Base-by-base conservation (phyloP, 2,329 filamentous ascomycete genomes). In the Corynespora cassiicola region DNA sequence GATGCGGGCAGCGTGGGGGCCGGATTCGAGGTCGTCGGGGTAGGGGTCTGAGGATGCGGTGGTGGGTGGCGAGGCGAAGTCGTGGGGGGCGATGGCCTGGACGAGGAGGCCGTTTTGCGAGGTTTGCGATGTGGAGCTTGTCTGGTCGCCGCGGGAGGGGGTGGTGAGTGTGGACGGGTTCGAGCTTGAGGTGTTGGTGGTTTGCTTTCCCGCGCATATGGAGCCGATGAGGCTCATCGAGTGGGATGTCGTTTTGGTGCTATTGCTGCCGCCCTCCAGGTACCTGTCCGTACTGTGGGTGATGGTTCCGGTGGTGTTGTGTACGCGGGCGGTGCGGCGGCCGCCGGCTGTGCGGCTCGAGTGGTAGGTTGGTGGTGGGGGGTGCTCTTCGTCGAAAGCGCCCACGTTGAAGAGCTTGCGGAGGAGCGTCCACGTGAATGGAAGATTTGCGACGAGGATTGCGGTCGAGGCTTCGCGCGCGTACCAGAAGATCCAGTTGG, bases 401-500 rank as follows among this genome's bases (percentile, higher is more conserved):
- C 56, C 55, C 2, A 69, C 41, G 20, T 66, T 60, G 63, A 79
- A 79, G 14, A 77, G 51, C 34, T 76, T 72, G 11, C 75, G 67
- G 6, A 79, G 54, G 2, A 79, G 66, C 1, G 75, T 75, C 76
- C 76, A 79, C 9, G 76, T 70, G 26, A 75, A 73, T 0, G 75
- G 75, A 1, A 79, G 56, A 40, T 78, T 76, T 36, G 73, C 73
- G 14, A 75, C 71, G 6, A 74, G 37, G 26, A 82, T 70, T 11
- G 78, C 76, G 0, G 79, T 79, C 12, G 74, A 75, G 10, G 74
- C 71, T 52, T 82, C 79, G 16, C 77, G 73, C 7, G 78, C 74
- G 20, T 52, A 66, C 63, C 63, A 66, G 20, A 47, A 54, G 8
- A 65, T 56, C 63, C 63, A 66, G 0, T 42, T 57, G 3, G 39